phyloP scores from a whole-genome alignment of 345 rosid genomes.

The Populus tremula region DNA sequence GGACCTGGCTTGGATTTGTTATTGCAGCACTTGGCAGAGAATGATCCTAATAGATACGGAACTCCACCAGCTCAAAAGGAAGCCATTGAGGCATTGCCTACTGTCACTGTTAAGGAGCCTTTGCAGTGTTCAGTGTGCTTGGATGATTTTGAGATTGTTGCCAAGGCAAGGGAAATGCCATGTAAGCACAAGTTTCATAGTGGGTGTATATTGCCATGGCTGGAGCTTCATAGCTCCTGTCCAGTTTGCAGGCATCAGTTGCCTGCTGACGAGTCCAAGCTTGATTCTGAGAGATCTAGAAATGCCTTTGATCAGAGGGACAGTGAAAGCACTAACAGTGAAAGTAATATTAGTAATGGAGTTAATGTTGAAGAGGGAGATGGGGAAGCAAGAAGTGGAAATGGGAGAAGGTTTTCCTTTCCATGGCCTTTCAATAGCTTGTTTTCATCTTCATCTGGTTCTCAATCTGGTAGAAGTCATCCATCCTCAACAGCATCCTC shows the following conservation, averaged over 20 bases:
- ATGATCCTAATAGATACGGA: slow-evolving; percentile 69
- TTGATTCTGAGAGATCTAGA: slow-evolving; percentile 42
- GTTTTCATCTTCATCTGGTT: slow-evolving; percentile 54
- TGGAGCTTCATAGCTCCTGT: slow-evolving; percentile 90
- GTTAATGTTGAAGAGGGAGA: slow-evolving; percentile 41
- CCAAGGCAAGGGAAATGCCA: slow-evolving; percentile 76
- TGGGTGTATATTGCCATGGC: slow-evolving; percentile 77
- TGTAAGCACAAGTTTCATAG: slow-evolving; percentile 84
- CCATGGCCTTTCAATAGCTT: slow-evolving; percentile 84
- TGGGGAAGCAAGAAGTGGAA: slow-evolving; percentile 49
- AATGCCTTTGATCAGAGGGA: slow-evolving; percentile 27
- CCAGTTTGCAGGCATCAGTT: slow-evolving; percentile 81
- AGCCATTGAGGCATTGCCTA: slow-evolving; percentile 58
- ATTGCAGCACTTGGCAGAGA: slow-evolving; percentile 79
- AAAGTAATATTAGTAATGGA: neutral
- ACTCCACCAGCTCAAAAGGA: slow-evolving; percentile 81
- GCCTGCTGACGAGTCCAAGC: slow-evolving; percentile 68
- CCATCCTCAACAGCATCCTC: slow-evolving; percentile 28
- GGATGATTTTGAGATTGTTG: slow-evolving; percentile 71
- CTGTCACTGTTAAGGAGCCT: slow-evolving; percentile 45
- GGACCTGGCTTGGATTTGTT: slow-evolving; percentile 78
- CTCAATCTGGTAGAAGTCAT: slow-evolving; percentile 47
- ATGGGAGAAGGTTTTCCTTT: slow-evolving; percentile 63
- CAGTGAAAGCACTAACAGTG: slow-evolving; percentile 14
- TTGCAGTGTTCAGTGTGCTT: slow-evolving; percentile 78